phyloP scores from a whole-genome alignment of 2,329 filamentous ascomycete species.

The Penicillium sp. region DNA sequence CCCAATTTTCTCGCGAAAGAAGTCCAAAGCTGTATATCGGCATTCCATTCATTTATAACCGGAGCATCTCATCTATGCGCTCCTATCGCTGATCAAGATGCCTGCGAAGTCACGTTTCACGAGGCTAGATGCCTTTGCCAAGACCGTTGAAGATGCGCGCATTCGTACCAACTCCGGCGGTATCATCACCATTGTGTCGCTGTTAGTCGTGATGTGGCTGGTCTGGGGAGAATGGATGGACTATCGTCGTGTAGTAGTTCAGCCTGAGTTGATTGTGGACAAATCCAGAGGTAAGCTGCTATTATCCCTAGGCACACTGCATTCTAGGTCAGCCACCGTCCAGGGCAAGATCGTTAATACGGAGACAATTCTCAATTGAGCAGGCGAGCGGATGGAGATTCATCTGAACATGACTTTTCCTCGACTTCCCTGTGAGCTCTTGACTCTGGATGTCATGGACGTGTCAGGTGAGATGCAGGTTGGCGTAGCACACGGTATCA shows the following conservation, averaged over 20 bases:
- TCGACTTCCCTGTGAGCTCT: slow-evolving; percentile 83
- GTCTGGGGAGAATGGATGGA: slow-evolving; percentile 95
- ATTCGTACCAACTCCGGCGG: slow-evolving; percentile 93
- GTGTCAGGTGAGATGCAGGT: slow-evolving; percentile 95
- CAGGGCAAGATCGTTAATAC: slow-evolving; percentile 9
- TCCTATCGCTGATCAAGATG: slow-evolving; percentile 51
- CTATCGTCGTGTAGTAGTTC: slow-evolving; percentile 77
- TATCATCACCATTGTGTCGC: slow-evolving; percentile 84
- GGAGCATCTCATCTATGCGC: slow-evolving; percentile 22
- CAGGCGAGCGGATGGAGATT: slow-evolving; percentile 97
- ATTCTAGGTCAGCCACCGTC: background rate
- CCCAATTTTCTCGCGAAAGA: slow-evolving; percentile 8
- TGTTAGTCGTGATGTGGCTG: slow-evolving; percentile 82
- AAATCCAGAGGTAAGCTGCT: slow-evolving; percentile 72
- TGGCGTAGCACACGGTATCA: slow-evolving; percentile 85
- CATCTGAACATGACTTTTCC: slow-evolving; percentile 97
- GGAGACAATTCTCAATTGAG: slow-evolving; percentile 7
- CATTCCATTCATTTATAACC: background rate
- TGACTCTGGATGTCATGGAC: slow-evolving; percentile 98
- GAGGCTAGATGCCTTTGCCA: slow-evolving; percentile 95
- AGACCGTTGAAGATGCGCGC: slow-evolving; percentile 96
- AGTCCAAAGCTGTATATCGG: slow-evolving; percentile 1
- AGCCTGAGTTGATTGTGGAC: slow-evolving; percentile 91
- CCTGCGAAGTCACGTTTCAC: slow-evolving; percentile 88
- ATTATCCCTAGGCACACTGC: background rate